Evolutionary conservation across 2,329 filamentous ascomycete species (phyloP), one percentile per base, ranked within the genome.

Genomic region (Juglanconis oblonga): DNA sequence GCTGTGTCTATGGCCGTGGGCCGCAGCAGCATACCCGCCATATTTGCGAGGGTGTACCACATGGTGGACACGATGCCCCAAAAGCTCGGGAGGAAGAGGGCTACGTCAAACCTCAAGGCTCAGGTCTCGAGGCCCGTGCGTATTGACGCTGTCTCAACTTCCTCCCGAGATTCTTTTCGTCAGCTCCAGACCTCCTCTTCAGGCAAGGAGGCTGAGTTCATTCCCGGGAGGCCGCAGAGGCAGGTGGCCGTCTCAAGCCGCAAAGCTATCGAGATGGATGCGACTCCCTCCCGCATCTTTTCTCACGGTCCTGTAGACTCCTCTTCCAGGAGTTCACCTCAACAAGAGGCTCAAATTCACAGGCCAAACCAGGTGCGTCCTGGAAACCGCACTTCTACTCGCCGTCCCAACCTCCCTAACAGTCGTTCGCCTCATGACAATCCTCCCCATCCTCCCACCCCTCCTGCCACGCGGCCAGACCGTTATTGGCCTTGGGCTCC

Each of bases 21-120:
- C 24, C 33, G 35, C 9, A 56, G 33, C 9, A 57, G 31, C 33
- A 10, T 61, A 9, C 55, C 59, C 5, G 52, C 51, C 3, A 55
- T 52, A 13, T 11, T 58, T 14, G 59, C 50, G 35, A 55, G 50
- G 10, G 29, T 58, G 6, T 54, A 51, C 14, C 38, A 31, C n/a
- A 35, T 36, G 38, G 13, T 38, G 17, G 45, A 35, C 4, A 40
- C 24, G 17, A 47, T 33, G 3, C 55, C 36, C 17, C 55, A 35
- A 3, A 53, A 58, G 32, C 14, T 61, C 35, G 54, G 17, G 29
- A 58, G 42, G 36, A 61, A 53, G 36, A 42, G 24, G 9, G 29
- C 50, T 7, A 10, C 44, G 8, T 38, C 50, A 49, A 17, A 50
- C 32, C 32, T 61, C 33, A 17, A 49, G 38, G 38, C n/a, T 33